Percentiles rank a stretch among this genome's conserved stretches.
Evolutionary conservation across 2,329 filamentous ascomycete species (phyloP).

Genomic region (Fusarium cicatricum): DNA sequence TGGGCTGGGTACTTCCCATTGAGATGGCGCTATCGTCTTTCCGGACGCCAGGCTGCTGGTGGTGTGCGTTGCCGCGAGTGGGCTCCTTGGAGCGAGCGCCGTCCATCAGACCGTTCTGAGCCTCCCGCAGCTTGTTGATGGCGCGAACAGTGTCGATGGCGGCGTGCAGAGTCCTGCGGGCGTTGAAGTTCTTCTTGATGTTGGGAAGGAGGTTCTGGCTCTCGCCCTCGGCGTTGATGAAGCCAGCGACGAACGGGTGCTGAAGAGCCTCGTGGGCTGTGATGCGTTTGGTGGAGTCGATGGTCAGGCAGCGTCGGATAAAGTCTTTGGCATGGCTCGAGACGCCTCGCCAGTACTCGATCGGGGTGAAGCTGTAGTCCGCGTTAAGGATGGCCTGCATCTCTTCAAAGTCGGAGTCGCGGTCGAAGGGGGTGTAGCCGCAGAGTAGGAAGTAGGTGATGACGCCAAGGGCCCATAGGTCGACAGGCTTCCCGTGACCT

Average conservation of each 20-base stretch:
- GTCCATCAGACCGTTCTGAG: constrained; percentile 69
- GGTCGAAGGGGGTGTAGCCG: constrained; percentile 97
- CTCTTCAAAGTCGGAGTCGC: constrained; percentile 96
- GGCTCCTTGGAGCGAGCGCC: constrained; percentile 64
- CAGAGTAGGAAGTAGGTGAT: constrained; percentile 99
- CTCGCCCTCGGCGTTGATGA: constrained; percentile 55
- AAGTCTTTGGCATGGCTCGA: constrained; percentile 88
- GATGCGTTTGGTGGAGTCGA: constrained; percentile 87
- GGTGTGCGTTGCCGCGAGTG: constrained; percentile 44
- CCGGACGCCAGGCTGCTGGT: constrained; percentile 31
- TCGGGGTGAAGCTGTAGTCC: constrained; percentile 93
- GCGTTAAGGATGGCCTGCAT: constrained; percentile 99
- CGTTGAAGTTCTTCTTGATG: constrained; percentile 80
- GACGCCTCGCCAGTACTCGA: constrained; percentile 97
- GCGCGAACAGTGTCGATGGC: constrained; percentile 76
- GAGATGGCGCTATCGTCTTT: constrained; percentile 59
- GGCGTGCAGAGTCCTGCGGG: constrained; percentile 71
- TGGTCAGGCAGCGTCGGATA: constrained; percentile 88
- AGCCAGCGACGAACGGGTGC: constrained; percentile 70
- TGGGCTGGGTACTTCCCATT: constrained; percentile 44
- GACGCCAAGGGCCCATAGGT: constrained; percentile 97
- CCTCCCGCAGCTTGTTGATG: constrained; percentile 75
- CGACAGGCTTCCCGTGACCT: constrained; percentile 96
- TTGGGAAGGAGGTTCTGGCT: constrained; percentile 72
- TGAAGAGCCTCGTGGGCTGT: constrained; percentile 83